Evolutionary conservation across 176 grass and related monocot species (phyloP).

Genomic region (Avena insularis): DNA sequence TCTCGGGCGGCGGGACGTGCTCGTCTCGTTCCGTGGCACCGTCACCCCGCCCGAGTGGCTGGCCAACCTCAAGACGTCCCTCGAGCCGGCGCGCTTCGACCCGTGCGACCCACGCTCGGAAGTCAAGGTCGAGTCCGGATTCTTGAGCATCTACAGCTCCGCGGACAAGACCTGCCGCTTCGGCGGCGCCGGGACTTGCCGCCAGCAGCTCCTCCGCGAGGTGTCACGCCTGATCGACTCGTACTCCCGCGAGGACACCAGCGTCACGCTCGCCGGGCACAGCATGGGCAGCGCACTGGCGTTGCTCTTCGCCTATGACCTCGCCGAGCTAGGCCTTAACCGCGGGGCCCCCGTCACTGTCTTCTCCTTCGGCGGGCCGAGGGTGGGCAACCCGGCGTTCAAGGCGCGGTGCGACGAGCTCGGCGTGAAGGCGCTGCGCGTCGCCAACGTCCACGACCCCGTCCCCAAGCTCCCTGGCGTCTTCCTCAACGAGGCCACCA

Average conservation of each 20-base stretch:
- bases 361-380: constrained; percentile 82
- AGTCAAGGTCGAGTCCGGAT: constrained; percentile 80
- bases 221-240: constrained; percentile 48
- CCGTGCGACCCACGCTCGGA: constrained; percentile 56
- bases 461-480: constrained; percentile 76
- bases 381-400: constrained; percentile 76
- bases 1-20: constrained; percentile 68
- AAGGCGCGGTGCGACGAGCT: constrained; percentile 76
- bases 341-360: constrained; percentile 59
- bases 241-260: constrained; percentile 30
- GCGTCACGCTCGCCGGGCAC: constrained; percentile 76
- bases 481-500: constrained; percentile 70
- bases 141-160: constrained; percentile 86
- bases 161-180: constrained; percentile 65
- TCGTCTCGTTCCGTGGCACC: constrained; percentile 78
- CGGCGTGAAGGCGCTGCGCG: constrained; percentile 73
- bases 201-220: constrained; percentile 83
- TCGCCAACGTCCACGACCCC: constrained; percentile 67
- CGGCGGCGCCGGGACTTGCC: constrained; percentile 62
- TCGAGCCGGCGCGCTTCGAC: constrained; percentile 66
- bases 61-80: constrained; percentile 83
- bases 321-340: constrained; percentile 71
- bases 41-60: constrained; percentile 71
- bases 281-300: constrained; percentile 88
- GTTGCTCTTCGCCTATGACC: constrained; percentile 73